phyloP scores from a whole-genome alignment of 2,329 filamentous ascomycete species.

The Neonectria faginata region DNA sequence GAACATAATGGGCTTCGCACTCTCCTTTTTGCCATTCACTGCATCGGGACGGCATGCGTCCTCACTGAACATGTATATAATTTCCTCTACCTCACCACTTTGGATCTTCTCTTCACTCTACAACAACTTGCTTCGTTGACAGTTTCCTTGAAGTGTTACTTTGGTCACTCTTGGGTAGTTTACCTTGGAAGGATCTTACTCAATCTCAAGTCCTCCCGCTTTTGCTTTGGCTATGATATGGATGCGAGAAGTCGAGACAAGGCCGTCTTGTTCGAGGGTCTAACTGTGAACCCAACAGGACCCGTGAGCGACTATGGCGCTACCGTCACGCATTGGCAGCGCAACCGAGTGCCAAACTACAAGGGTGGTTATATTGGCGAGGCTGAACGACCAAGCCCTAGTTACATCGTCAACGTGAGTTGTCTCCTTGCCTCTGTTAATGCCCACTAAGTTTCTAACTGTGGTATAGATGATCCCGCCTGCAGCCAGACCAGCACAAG shows the following conservation, averaged over 20 bases:
- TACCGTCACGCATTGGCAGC: constrained; percentile 91
- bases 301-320: constrained; percentile 94
- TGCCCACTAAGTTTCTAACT: constrained; percentile 36
- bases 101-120: background rate
- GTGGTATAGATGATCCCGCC: constrained; percentile 83
- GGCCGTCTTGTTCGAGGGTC: constrained; percentile 27
- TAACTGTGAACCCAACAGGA: constrained; percentile 62
- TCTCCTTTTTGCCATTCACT: background rate
- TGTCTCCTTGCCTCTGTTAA: background rate
- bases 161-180: background rate
- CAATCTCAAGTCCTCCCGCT: background rate
- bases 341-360: constrained; percentile 76
- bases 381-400: constrained; percentile 84
- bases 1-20: background rate
- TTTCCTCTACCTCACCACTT: background rate
- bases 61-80: background rate
- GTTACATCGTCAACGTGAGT: constrained; percentile 89
- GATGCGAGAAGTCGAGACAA: constrained; percentile 24
- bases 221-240: constrained; percentile 19
- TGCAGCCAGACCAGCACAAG: constrained; percentile 76
- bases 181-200: too few relatives aligned
- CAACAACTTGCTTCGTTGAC: background rate
- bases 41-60: background rate
- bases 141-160: background rate
- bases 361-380: constrained; percentile 79